Evolutionary conservation across 164 flowering plant genomes (phyloP).

Genomic region (Berberis thunbergii): DNA sequence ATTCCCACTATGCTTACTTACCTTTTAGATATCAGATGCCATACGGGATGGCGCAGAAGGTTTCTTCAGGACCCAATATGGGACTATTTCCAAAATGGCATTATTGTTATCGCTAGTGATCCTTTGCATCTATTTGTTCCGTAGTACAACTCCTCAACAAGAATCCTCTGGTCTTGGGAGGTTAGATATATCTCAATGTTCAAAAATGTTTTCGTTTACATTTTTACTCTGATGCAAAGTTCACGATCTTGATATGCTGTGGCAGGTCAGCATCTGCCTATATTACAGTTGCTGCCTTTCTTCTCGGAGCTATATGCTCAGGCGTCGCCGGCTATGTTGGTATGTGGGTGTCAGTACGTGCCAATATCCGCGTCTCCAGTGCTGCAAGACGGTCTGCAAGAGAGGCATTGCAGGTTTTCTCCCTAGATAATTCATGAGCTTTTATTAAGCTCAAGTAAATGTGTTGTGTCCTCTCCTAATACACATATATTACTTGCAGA

Average conservation of each 20-base stretch:
- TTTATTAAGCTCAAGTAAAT: neutral
- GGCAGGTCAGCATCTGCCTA: slow-evolving; percentile 75
- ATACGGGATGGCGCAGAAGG: slow-evolving; percentile 99
- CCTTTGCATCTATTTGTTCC: slow-evolving; percentile 71
- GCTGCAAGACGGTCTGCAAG: slow-evolving; percentile 98
- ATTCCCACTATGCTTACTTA: slow-evolving; percentile 8
- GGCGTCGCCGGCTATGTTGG: slow-evolving; percentile 99
- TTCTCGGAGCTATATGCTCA: slow-evolving; percentile 91
- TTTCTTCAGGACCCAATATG: slow-evolving; percentile 91
- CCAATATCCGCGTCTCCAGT: slow-evolving; percentile 97
- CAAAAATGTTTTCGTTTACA: neutral
- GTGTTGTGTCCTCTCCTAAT: slow-evolving; percentile 1
- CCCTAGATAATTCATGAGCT: neutral
- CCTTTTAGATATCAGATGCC: slow-evolving; percentile 86
- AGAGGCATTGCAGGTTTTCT: slow-evolving; percentile 90
- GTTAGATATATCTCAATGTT: slow-evolving; percentile 18
- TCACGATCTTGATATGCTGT: slow-evolving; percentile 13
- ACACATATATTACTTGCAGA: slow-evolving; percentile 30
- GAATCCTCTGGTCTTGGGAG: slow-evolving; percentile 88
- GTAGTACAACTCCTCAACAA: slow-evolving; percentile 80
- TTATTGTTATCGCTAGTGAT: slow-evolving; percentile 65
- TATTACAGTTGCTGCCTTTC: slow-evolving; percentile 90
- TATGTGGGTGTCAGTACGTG: slow-evolving; percentile 99
- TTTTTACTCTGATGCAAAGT: neutral
- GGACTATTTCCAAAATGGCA: slow-evolving; percentile 97